Evolutionary conservation across 2,329 filamentous ascomycete species (phyloP), one percentile per base, ranked within the genome.

Genomic region (Zymoseptoria passerinii): DNA sequence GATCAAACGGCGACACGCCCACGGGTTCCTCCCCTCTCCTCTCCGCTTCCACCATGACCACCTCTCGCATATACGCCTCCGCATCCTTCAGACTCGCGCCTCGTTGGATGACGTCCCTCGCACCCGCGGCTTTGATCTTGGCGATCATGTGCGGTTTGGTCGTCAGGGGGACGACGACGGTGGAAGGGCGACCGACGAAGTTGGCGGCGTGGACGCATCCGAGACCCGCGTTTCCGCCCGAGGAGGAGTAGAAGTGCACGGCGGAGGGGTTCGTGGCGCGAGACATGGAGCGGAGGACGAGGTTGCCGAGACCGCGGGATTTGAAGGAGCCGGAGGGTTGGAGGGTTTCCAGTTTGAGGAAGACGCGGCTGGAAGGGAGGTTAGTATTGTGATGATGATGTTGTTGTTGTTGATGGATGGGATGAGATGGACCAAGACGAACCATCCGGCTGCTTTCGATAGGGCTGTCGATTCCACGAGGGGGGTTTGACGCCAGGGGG

Each of bases 301-400:
- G 81, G 72, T 88, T 83, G 53, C 89, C 88, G 61, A 92, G 83
- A 28, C 87, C 89, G 64, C 76, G 70, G 60, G 88, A 92, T 73
- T 95, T 94, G 83, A 95, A 95, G 48, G 88, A 92, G 63, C 88
- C 88, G 20, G 87, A 88, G 4, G 90, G 90, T 70, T 95, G 90
- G 56, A 91, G 82, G 70, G 88, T 89, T 67, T 95, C 90, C 62
- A 94, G 83, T 73, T 95, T 95, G 68, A 95, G 84, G 73, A 88
- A 89, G 72, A 95, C 83, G 76, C 88, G 86, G 77, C 88, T 80
- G 71, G 29, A 52, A 29, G 48, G 13, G n/a, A 1, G 8, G 28
- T 28, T 19, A 28, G 50, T 19, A n/a, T n/a, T n/a, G n/a, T n/a
- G n/a, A n/a, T n/a, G n/a, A n/a, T 23, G 23, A 4, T 23, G 23